Percentiles rank a stretch among this genome's conserved stretches.
Evolutionary conservation across 1,284 basidiomycete genomes (phyloP).

Genomic region (Trichosporon sp.): DNA sequence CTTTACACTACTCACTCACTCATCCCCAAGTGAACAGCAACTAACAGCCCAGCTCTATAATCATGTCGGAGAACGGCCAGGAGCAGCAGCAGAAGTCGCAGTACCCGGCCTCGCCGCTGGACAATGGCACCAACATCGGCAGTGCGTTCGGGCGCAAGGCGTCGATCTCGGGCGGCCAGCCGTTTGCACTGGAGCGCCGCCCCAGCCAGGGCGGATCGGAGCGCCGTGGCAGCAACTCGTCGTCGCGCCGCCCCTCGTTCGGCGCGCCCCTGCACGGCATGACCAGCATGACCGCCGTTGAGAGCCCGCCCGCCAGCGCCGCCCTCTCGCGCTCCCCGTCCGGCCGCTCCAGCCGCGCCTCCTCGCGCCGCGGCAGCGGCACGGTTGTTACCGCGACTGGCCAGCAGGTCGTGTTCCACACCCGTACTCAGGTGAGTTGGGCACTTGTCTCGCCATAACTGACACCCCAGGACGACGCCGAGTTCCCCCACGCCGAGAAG

Average conservation of each 20-base stretch:
- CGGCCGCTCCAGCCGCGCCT: slow-evolving; percentile 24
- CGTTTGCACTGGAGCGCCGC: slow-evolving; percentile 11
- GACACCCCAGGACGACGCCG: slow-evolving; percentile 39
- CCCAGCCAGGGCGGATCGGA: not conserved
- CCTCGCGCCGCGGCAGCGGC: slow-evolving; percentile 50
- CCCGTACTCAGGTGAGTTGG: slow-evolving; percentile 41
- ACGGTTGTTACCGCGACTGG: slow-evolving; percentile 66
- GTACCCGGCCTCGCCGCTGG: slow-evolving; percentile 13
- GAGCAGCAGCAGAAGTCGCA: not conserved
- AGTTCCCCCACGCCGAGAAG: slow-evolving; percentile 44
- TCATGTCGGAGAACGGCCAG: slow-evolving; percentile 14
- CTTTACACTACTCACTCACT: not conserved
- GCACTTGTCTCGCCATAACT: not conserved
- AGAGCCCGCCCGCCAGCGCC: not conserved
- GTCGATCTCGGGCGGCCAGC: slow-evolving; percentile 17
- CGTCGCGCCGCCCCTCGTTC: not conserved
- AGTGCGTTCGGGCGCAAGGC: slow-evolving; percentile 34
- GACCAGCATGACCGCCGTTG: not conserved
- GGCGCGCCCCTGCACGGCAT: not conserved
- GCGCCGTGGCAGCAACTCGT: not conserved
- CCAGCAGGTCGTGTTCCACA: slow-evolving; percentile 68
- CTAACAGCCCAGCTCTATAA: not conserved
- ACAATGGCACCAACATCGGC: slow-evolving; percentile 47
- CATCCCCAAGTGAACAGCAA: not conserved
- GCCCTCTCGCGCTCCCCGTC: slow-evolving; percentile 1